Evolutionary conservation across 345 rosid genomes (phyloP), one percentile per base, ranked within the genome.

Genomic region (Luvunga scandens): DNA sequence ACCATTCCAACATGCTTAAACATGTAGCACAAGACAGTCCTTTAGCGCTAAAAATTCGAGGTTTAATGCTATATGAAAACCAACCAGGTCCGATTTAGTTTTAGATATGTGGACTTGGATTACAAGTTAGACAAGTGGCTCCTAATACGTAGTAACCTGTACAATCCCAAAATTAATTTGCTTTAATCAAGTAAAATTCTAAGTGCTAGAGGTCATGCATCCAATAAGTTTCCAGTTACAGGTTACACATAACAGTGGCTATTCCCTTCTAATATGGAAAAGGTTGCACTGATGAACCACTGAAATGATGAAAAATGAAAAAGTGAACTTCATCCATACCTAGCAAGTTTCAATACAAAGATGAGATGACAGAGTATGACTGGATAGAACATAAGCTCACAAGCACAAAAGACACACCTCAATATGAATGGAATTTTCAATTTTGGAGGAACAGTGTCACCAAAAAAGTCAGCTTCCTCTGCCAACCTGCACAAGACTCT

Each of bases 381-480:
- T 6, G 34, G 72, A 66, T 31, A 66, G 21, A 33, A 30, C 13
- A 38, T 13, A 19, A 53, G 57, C 2, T 7, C 22, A 53, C 10
- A 24, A 75, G 1, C 69, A 65, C 25, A 34, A 69, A 59, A 38
- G 73, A 45, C 75, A 45, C 79, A 91, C 95, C 93, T 91, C 75
- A 91, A 80, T 73, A 89, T 86, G 80, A 90, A 89, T 50, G 92
- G 97, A 77, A 80, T 85, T 82, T 73, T 83, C 74, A 93, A 70
- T 79, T 91, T 93, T n/a, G 83, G 83, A 10, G 97, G 97, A 72
- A 91, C 83, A 14, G 77, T 66, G 73, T 89, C 91, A 27, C 95
- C 95, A 79, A 93, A 93, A 76, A 93, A 84, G 74, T 73, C 87
- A 68, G 94, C 90, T 85, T 93, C 93, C 78, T 91, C 90, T 22